Conservation (phyloP, 257 asterid species). For the Agastache rugosa region DNA sequence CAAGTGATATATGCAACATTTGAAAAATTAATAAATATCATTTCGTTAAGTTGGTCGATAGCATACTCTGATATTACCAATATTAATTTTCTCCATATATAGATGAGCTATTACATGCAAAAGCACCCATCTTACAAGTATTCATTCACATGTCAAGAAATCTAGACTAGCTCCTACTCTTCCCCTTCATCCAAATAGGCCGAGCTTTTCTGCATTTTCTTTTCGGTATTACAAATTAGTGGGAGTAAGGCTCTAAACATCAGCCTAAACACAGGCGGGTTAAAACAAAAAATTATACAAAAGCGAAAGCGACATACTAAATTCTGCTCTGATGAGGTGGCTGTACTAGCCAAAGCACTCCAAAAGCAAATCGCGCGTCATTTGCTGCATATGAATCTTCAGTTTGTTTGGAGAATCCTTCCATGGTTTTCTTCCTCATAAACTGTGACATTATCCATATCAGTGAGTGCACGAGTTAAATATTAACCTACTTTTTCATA, state of each 20-base stretch:
- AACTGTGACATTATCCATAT: conserved; percentile 48
- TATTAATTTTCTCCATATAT: conserved; percentile 26
- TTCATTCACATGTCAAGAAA: conserved; percentile 34
- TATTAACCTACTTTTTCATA: not conserved
- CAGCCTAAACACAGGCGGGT: conserved; percentile 36
- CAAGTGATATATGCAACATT: conserved; percentile 19
- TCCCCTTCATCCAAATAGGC: conserved; percentile 16
- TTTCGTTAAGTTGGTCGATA: not conserved
- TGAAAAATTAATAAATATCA: not conserved
- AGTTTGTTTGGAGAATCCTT: conserved; percentile 87
- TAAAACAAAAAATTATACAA: not conserved
- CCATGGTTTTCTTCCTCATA: conserved; percentile 72
- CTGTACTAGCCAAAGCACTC: conserved; percentile 9
- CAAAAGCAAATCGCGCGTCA: not conserved
- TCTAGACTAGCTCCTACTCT: conserved; percentile 21
- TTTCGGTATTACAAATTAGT: conserved; percentile 15
- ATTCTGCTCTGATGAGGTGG: conserved; percentile 19
- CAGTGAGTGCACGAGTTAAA: conserved; percentile 24
- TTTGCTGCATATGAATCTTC: conserved; percentile 43
- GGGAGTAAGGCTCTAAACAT: conserved; percentile 31
- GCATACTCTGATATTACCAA: conserved; percentile 17
- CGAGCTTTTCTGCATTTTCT: conserved; percentile 14
- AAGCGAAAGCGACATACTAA: conserved; percentile 8
- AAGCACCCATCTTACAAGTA: conserved; percentile 26
- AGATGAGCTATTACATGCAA: conserved; percentile 26